phyloP scores from a whole-genome alignment of 2,329 filamentous ascomycete species.

The Triangularia verruculosa region DNA sequence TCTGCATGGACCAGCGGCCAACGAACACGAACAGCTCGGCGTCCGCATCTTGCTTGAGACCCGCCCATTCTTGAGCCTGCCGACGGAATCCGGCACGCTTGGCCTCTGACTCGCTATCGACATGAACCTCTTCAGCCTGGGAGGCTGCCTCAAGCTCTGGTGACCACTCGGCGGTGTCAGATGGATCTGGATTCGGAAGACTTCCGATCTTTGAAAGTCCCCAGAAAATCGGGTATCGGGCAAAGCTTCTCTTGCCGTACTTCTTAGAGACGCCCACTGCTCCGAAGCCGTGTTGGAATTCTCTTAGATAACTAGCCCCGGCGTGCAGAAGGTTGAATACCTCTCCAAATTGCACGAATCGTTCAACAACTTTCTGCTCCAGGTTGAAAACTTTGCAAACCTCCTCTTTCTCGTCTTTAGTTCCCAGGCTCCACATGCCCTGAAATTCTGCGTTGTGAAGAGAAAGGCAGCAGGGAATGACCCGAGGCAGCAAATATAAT shows the following conservation, averaged over 20 bases:
- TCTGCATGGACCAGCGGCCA: constrained; percentile 66
- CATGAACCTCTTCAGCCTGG: constrained; percentile 42
- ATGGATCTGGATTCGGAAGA: constrained; percentile 62
- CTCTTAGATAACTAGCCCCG: constrained; percentile 59
- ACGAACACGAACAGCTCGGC: constrained; percentile 66
- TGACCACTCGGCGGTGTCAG: constrained; percentile 59
- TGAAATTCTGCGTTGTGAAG: constrained; percentile 68
- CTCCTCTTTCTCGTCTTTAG: constrained; percentile 57
- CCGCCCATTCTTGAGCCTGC: constrained; percentile 66
- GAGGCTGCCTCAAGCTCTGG: constrained; percentile 42
- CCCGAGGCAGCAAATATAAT: constrained; percentile 58
- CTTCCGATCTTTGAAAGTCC: constrained; percentile 59
- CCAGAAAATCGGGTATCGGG: constrained; percentile 68
- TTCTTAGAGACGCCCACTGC: constrained; percentile 66
- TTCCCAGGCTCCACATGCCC: constrained; percentile 64
- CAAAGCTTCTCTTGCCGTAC: constrained; percentile 63
- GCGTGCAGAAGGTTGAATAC: constrained; percentile 66
- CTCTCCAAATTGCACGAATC: constrained; percentile 64
- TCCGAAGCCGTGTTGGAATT: constrained; percentile 64
- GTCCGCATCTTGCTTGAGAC: constrained; percentile 55
- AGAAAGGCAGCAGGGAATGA: constrained; percentile 59
- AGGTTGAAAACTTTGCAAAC: constrained; percentile 64
- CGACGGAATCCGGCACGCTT: constrained; percentile 50
- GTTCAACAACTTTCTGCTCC: constrained; percentile 52
- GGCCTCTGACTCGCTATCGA: constrained; percentile 54